Percentiles rank a stretch among this genome's conserved stretches.
Conservation (phyloP, 75 land plant genomes). For the Pinus taeda region DNA sequence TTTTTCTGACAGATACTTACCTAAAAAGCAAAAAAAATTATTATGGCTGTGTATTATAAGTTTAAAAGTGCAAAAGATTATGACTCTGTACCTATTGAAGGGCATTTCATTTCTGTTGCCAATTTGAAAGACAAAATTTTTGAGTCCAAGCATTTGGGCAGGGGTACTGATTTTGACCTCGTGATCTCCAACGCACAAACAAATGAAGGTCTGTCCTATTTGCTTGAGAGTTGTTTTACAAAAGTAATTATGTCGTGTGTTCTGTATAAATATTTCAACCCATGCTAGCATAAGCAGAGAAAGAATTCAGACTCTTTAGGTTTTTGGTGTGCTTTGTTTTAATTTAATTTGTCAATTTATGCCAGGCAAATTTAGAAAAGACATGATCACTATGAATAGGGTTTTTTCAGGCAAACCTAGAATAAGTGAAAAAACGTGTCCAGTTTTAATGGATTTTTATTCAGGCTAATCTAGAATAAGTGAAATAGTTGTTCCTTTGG, state of each 20-base stretch:
- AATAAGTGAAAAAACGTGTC: no score
- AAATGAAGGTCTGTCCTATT: conserved; percentile 78
- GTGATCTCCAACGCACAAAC: conserved; percentile 92
- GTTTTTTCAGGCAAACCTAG: no score
- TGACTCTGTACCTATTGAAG: conserved; percentile 76
- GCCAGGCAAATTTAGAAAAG: background rate
- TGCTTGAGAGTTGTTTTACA: background rate
- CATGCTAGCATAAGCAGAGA: no score
- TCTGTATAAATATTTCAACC: no score
- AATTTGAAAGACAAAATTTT: conserved; percentile 85
- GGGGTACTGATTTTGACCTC: conserved; percentile 88
- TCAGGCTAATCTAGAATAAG: no score
- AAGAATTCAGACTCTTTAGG: no score
- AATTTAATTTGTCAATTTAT: conserved; percentile 4
- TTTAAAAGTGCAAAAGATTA: conserved; percentile 98
- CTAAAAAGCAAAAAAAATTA: conserved; percentile 11
- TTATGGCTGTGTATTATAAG: conserved; percentile 90
- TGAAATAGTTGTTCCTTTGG: no score
- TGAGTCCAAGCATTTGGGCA: conserved; percentile 90
- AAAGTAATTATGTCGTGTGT: no score
- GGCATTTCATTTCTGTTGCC: conserved; percentile 83
- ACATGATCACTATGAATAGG: no score
- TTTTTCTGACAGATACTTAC: background rate
- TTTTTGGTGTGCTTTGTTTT: background rate
- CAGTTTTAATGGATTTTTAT: no score